Evolutionary conservation across 1,284 basidiomycete genomes (phyloP).

Genomic region (Fomitopsis palustris): DNA sequence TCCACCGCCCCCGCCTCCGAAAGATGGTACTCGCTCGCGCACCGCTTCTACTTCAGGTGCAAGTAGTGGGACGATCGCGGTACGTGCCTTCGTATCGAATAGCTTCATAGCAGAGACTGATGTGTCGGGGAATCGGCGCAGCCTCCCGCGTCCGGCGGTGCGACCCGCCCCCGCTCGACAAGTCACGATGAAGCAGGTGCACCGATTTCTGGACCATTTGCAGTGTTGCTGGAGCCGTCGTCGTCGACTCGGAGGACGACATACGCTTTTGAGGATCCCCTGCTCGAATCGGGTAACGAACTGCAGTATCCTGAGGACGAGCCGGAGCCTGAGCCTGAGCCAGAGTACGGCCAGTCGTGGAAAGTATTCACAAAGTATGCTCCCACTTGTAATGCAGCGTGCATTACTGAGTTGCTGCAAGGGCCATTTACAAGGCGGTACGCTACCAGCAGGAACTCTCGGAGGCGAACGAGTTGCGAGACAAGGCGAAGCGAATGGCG

Average conservation of each 20-base stretch:
- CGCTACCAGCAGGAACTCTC: neutral
- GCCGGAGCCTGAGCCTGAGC: neutral
- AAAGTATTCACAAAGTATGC: constrained; percentile 13
- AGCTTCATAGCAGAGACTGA: neutral
- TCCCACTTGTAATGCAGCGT: too few species aligned
- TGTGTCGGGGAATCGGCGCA: neutral
- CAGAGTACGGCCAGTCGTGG: constrained; percentile 5
- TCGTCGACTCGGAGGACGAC: neutral
- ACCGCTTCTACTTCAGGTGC: neutral
- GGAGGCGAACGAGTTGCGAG: constrained; percentile 3
- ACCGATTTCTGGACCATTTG: neutral
- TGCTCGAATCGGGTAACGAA: neutral
- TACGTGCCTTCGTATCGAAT: too few species aligned
- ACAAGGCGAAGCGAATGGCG: constrained; percentile 9
- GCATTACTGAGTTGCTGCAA: neutral
- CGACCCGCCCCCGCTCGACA: neutral
- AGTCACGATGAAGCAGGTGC: neutral
- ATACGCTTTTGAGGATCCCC: neutral
- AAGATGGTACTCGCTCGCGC: neutral
- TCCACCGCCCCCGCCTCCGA: neutral
- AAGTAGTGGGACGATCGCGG: neutral
- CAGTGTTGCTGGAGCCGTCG: neutral
- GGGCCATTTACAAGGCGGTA: constrained; percentile 12
- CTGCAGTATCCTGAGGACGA: neutral
- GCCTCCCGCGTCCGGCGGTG: neutral